A percentile compares a stretch with the other conserved stretches of the same genome.
Evolutionary conservation across 2,329 filamentous ascomycete genomes (phyloP).

Genomic region (Colletotrichum nymphaeae): DNA sequence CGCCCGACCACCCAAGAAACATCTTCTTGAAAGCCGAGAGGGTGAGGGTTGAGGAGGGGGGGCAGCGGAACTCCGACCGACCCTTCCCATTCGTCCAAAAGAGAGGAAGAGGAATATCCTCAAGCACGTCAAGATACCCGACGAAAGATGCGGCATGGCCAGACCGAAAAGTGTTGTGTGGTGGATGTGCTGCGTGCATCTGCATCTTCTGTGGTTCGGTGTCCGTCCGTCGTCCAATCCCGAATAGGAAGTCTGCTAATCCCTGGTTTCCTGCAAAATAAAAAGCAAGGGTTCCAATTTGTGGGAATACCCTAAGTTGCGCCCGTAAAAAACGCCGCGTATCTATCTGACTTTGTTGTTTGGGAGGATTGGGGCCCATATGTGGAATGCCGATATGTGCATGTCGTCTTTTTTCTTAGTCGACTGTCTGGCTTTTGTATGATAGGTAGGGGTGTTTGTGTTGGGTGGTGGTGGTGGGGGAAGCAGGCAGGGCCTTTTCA

Average conservation of each 20-base stretch:
- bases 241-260: neutral
- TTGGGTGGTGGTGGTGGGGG: too few relatives aligned
- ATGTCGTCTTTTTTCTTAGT: neutral
- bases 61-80: neutral
- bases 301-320: neutral
- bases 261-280: neutral
- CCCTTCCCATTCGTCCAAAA: neutral
- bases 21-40: too few relatives aligned
- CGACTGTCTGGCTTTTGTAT: neutral
- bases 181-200: neutral
- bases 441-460: neutral
- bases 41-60: too few relatives aligned
- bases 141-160: neutral
- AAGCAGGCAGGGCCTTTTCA: neutral
- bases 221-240: neutral
- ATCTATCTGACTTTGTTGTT: neutral
- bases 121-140: neutral
- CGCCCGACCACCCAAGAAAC: too few relatives aligned
- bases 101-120: neutral
- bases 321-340: neutral
- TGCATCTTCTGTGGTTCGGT: neutral
- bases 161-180: too few relatives aligned
- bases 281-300: neutral
- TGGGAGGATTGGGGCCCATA: too few relatives aligned
- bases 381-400: neutral